A percentile compares a stretch with the other conserved stretches of the same genome.
Conservation (phyloP, 805 yeast genomes). For the Peterozyma xylosa region DNA sequence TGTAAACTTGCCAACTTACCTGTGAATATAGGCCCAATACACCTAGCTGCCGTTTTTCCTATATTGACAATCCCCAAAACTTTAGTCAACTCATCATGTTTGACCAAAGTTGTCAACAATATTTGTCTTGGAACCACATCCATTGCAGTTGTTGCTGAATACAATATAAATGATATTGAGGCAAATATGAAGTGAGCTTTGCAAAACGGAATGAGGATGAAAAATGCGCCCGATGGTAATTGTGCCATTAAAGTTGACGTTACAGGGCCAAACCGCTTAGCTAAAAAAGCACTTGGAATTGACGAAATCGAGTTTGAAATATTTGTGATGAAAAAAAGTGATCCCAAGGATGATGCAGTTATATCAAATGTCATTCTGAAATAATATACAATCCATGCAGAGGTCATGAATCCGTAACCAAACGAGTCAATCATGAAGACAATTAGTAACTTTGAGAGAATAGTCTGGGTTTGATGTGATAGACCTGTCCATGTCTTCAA, state of each 20-base stretch:
- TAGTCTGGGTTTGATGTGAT: constrained; percentile 33
- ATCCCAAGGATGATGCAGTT: constrained; percentile 54
- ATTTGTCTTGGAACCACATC: constrained; percentile 91
- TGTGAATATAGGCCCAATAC: constrained; percentile 74
- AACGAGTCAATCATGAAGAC: constrained; percentile 81
- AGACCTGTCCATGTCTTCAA: constrained; percentile 23
- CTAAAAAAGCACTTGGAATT: constrained; percentile 66
- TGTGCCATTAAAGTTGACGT: constrained; percentile 69
- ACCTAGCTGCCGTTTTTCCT: constrained; percentile 77
- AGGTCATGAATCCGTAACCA: constrained; percentile 84
- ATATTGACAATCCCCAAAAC: constrained; percentile 84
- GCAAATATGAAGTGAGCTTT: constrained; percentile 32
- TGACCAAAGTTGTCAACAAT: constrained; percentile 60
- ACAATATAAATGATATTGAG: constrained; percentile 40
- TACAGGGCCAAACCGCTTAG: constrained; percentile 69
- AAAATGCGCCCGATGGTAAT: constrained; percentile 66
- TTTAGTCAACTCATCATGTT: constrained; percentile 55
- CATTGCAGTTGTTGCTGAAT: constrained; percentile 67
- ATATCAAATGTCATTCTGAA: constrained; percentile 50
- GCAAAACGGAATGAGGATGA: constrained; percentile 43
- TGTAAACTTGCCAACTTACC: constrained; percentile 59
- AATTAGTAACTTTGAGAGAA: constrained; percentile 40
- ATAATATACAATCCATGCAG: constrained; percentile 84
- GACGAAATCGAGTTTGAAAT: constrained; percentile 61
- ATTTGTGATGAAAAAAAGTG: constrained; percentile 58